A percentile compares a stretch with the other conserved stretches of the same genome.
These are phyloP conservation scores for Xylaria sp. DNA, from an alignment of 2,329 filamentous ascomycete genomes.

Conservation along the genomic window DNA sequence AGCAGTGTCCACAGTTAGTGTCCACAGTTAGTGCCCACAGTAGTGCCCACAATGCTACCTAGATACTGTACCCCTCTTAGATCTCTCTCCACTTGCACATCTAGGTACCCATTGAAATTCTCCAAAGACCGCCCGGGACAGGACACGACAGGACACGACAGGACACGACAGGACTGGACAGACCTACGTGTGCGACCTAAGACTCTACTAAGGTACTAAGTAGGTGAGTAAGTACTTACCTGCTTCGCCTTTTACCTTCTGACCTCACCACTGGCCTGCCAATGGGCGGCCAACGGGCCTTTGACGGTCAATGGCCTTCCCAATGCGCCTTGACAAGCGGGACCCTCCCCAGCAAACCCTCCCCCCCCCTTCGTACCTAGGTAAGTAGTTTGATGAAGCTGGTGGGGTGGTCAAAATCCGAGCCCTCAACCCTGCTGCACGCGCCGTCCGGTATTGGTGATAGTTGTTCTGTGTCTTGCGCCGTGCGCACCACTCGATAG, in stretches of 20 bases:
- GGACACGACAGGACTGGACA: too few species aligned
- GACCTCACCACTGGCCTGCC: neutral
- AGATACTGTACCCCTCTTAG: neutral
- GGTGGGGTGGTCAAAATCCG: neutral
- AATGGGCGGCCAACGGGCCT: neutral
- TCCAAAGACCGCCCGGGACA: too few species aligned
- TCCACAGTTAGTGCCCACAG: neutral
- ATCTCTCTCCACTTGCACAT: too few species aligned
- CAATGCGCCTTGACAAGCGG: constrained; percentile 9
- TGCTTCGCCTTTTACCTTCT: neutral
- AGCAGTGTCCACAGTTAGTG: too few species aligned
- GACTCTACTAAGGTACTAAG: too few species aligned
- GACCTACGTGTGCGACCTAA: too few species aligned
- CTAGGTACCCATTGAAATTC: too few species aligned
- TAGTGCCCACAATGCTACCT: neutral
- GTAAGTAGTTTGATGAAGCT: constrained; percentile 10
- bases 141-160: too few species aligned
- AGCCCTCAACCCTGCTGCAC: constrained; percentile 7
- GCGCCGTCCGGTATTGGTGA: neutral
- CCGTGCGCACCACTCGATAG: neutral
- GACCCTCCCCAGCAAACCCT: neutral
- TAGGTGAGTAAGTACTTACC: neutral
- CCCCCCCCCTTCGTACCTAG: neutral
- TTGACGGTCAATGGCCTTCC: constrained; percentile 13
- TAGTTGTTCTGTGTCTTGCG: neutral